phyloP scores from a whole-genome alignment of 768 basidiomycete genomes.

The Mrakia gelida region DNA sequence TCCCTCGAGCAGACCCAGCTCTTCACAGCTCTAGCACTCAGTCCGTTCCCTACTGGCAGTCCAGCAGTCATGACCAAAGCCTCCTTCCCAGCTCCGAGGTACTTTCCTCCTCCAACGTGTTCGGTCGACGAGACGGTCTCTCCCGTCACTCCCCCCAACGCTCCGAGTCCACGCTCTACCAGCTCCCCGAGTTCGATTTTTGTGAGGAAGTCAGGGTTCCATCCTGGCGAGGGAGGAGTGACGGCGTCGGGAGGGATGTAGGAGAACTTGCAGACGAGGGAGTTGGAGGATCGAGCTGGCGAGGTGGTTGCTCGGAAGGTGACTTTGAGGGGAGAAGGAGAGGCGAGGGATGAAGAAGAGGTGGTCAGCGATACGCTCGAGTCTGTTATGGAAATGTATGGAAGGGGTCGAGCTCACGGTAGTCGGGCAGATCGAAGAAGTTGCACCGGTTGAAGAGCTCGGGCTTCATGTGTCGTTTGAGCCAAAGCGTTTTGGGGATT shows the following conservation, averaged over 20 bases:
- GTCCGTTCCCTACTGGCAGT: slow-evolving; percentile 75
- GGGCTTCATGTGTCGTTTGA: slow-evolving; percentile 78
- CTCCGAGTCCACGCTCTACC: slow-evolving; percentile 62
- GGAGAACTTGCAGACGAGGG: slow-evolving; percentile 92
- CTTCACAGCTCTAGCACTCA: slow-evolving; percentile 73
- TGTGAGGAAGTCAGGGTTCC: slow-evolving; percentile 82
- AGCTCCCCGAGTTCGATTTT: slow-evolving; percentile 74
- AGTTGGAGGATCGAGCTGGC: slow-evolving; percentile 77
- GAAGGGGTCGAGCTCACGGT: slow-evolving; percentile 44
- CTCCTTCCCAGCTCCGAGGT: slow-evolving; percentile 16
- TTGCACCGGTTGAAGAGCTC: slow-evolving; percentile 55
- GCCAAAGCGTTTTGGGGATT: slow-evolving; percentile 96
- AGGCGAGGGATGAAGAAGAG: background rate
- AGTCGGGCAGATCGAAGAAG: slow-evolving; percentile 72
- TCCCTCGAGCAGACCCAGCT: slow-evolving; percentile 77
- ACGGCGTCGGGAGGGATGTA: slow-evolving; percentile 63
- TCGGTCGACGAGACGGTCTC: slow-evolving; percentile 42
- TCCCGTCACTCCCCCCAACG: slow-evolving; percentile 63
- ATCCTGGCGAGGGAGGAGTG: slow-evolving; percentile 54
- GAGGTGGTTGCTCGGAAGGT: slow-evolving; percentile 85
- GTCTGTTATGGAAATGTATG: background rate
- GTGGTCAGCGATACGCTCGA: background rate
- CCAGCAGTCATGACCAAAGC: slow-evolving; percentile 46
- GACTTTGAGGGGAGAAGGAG: slow-evolving; percentile 44
- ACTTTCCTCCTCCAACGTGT: background rate